A percentile compares a stretch with the other conserved stretches of the same genome.
These are phyloP conservation scores for Yamadazyma jaroonii DNA, from an alignment of 1,139 yeast species.

Conservation along the genomic window DNA sequence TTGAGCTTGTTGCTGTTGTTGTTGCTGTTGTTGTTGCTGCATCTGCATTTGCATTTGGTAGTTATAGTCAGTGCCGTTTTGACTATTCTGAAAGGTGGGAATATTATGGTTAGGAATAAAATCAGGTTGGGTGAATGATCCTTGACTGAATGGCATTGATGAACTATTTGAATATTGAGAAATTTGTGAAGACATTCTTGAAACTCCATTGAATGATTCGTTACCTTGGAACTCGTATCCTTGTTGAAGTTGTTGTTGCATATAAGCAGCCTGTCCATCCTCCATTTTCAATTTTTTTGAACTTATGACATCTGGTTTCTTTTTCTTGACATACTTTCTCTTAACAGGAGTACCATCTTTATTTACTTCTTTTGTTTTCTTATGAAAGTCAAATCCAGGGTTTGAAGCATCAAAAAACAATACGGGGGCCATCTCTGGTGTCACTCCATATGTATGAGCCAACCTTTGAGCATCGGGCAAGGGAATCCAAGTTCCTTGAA, in stretches of 20 bases:
- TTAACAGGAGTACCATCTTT: constrained; percentile 47
- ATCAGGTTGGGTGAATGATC: constrained; percentile 25
- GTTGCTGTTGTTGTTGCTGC: constrained; percentile 8
- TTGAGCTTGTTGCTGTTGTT: constrained; percentile 11
- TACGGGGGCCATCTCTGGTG: constrained; percentile 55
- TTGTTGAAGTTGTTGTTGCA: constrained; percentile 1
- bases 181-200: constrained; percentile 16
- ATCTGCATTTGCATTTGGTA: constrained; percentile 19
- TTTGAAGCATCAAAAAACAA: constrained; percentile 48
- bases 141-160: constrained; percentile 12
- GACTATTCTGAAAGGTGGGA: constrained; percentile 11
- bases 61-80: constrained; percentile 19
- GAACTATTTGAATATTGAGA: constrained; percentile 12
- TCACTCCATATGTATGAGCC: constrained; percentile 52
- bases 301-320: constrained; percentile 35
- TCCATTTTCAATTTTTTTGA: constrained; percentile 34
- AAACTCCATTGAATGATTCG: constrained; percentile 13
- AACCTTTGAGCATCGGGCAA: constrained; percentile 53
- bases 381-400: constrained; percentile 45
- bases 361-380: constrained; percentile 42
- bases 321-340: constrained; percentile 42
- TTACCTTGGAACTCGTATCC: constrained; percentile 10
- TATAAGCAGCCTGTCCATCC: constrained; percentile 6
- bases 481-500: constrained; percentile 98
- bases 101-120: constrained; percentile 11